These are phyloP conservation scores for Aspergillus ochraceus DNA, from an alignment of 2,329 filamentous ascomycete species.

Conservation along the genomic window DNA sequence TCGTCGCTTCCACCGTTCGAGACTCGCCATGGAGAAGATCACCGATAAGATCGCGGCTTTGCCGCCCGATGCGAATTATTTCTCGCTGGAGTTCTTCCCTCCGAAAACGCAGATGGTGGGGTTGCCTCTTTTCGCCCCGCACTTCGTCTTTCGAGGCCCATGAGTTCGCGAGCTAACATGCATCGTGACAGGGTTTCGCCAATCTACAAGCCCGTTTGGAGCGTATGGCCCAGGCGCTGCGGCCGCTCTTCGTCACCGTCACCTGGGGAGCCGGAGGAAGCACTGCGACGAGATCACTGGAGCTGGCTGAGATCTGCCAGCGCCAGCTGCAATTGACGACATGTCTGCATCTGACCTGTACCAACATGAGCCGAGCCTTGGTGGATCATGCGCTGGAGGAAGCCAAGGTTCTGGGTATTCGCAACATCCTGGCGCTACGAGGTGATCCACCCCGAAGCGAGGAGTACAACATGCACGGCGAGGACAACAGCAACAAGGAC, in stretches of 20 bases:
- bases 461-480: constrained; percentile 73
- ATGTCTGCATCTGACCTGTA: constrained; percentile 94
- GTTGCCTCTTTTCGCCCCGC: constrained; percentile 12
- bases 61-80: constrained; percentile 78
- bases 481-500: constrained; percentile 66
- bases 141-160: constrained; percentile 9
- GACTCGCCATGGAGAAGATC: constrained; percentile 73
- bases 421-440: constrained; percentile 88
- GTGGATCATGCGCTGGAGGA: constrained; percentile 89
- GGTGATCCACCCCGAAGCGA: constrained; percentile 88
- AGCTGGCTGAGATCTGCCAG: constrained; percentile 93
- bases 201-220: constrained; percentile 91
- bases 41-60: constrained; percentile 93
- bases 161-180: neutral
- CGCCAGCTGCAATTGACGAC: constrained; percentile 88
- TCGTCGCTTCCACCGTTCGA: constrained; percentile 12
- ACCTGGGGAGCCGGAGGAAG: constrained; percentile 97
- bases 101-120: constrained; percentile 86
- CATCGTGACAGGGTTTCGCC: constrained; percentile 67
- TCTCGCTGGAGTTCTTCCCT: constrained; percentile 98
- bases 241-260: constrained; percentile 92
- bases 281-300: constrained; percentile 85
- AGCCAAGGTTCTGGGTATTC: constrained; percentile 84
- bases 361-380: constrained; percentile 86
- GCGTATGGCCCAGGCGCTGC: constrained; percentile 88